phyloP scores from a whole-genome alignment of 1,284 basidiomycete genomes.

The Mycena sp. region DNA sequence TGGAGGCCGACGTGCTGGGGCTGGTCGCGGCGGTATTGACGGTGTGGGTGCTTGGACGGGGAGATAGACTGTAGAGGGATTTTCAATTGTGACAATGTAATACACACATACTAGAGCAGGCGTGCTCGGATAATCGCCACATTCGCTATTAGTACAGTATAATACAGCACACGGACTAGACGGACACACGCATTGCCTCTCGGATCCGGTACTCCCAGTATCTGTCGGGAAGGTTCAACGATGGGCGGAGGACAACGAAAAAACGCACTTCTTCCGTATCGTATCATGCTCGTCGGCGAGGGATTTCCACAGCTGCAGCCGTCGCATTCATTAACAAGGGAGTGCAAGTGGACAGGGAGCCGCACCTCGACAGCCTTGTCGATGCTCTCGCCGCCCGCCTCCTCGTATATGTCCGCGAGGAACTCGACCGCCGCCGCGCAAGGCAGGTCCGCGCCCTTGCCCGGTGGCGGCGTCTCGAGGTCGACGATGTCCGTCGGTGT shows the following conservation, averaged over 20 bases:
- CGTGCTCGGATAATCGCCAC: not conserved
- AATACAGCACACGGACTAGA: slow-evolving; percentile 5
- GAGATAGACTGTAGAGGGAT: too few relatives aligned
- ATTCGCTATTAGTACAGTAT: slow-evolving; percentile 11
- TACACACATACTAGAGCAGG: not conserved
- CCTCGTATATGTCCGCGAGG: slow-evolving; percentile 80
- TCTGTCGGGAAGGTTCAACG: slow-evolving; percentile 33
- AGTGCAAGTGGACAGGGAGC: slow-evolving; percentile 14
- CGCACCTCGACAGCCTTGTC: slow-evolving; percentile 61
- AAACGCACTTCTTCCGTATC: slow-evolving; percentile 79
- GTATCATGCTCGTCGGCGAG: slow-evolving; percentile 79
- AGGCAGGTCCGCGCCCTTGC: slow-evolving; percentile 76
- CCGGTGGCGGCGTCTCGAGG: slow-evolving; percentile 77
- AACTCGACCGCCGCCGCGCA: slow-evolving; percentile 86
- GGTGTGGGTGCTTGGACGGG: not conserved
- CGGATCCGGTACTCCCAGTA: slow-evolving; percentile 50
- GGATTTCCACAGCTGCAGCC: slow-evolving; percentile 70
- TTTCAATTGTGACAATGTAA: not conserved
- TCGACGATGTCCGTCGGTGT: slow-evolving; percentile 62
- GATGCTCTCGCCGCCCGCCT: slow-evolving; percentile 57
- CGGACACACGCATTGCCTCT: slow-evolving; percentile 1
- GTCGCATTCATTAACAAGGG: not conserved
- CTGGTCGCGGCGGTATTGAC: not conserved
- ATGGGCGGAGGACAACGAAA: slow-evolving; percentile 15
- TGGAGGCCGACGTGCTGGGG: not conserved